These are phyloP conservation scores for Exophiala alcalophila DNA, from an alignment of 2,329 filamentous ascomycete genomes.

Conservation along the genomic window DNA sequence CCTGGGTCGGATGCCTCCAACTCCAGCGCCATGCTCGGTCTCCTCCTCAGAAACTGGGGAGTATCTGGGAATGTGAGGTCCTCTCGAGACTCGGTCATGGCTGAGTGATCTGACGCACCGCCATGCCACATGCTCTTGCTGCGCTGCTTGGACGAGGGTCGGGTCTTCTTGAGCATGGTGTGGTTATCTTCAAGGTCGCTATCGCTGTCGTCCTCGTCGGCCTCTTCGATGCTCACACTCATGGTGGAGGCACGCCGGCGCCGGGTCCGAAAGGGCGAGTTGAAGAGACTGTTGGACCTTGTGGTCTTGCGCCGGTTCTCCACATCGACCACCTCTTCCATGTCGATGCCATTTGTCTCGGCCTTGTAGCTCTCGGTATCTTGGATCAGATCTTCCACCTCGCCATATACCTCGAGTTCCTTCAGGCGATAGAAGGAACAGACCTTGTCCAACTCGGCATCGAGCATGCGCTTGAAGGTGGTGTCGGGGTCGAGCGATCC, in stretches of 20 bases:
- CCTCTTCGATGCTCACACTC: conserved; percentile 53
- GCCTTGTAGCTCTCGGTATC: conserved; percentile 70
- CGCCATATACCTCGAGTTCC: conserved; percentile 79
- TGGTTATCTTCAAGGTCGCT: conserved; percentile 34
- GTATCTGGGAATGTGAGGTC: conserved; percentile 53
- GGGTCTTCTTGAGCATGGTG: conserved; percentile 32
- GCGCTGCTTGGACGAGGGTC: conserved; percentile 32
- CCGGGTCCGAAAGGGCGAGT: conserved; percentile 45
- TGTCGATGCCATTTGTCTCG: conserved; percentile 48
- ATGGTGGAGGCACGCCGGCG: conserved; percentile 47
- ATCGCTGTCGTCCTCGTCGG: conserved; percentile 49
- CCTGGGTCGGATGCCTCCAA: conserved; percentile 74
- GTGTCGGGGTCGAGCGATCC: conserved; percentile 68
- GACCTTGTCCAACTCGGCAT: conserved; percentile 90
- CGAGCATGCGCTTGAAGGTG: conserved; percentile 76
- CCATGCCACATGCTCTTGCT: conserved; percentile 33
- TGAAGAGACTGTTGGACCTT: conserved; percentile 53
- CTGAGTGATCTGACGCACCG: conserved; percentile 10
- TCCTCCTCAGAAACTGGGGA: conserved; percentile 49
- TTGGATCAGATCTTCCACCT: conserved; percentile 71
- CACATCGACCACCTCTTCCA: conserved; percentile 43
- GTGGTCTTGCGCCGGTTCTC: conserved; percentile 42
- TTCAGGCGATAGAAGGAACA: conserved; percentile 86
- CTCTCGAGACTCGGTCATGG: conserved; percentile 34
- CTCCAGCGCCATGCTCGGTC: conserved; percentile 55